Evolutionary conservation across 441 rosid genomes (phyloP).

Genomic region (Brassica balearica): DNA sequence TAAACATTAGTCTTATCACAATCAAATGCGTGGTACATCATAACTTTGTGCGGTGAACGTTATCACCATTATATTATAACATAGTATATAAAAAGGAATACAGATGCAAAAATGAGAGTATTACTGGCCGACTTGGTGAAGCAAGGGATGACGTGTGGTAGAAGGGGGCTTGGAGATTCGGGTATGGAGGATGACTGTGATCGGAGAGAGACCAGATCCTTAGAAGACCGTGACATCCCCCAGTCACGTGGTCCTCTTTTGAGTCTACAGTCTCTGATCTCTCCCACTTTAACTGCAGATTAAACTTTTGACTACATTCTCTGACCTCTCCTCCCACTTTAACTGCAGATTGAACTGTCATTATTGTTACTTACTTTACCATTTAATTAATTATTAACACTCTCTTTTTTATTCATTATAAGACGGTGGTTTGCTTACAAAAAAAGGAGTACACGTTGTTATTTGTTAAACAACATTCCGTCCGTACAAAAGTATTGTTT

Average conservation of each 20-base stretch:
- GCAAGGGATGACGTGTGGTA: conserved; percentile 39
- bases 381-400: too few species aligned
- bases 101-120: neutral
- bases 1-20: neutral
- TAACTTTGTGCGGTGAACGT: conserved; percentile 8
- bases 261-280: conserved; percentile 37
- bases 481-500: too few species aligned
- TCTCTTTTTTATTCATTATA: too few species aligned
- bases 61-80: neutral
- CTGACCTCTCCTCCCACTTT: conserved; percentile 15
- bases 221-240: conserved; percentile 44
- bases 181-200: conserved; percentile 19
- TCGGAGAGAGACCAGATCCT: conserved; percentile 39
- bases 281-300: conserved; percentile 32
- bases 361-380: conserved; percentile 16
- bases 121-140: conserved; percentile 25
- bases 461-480: too few species aligned
- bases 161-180: conserved; percentile 30
- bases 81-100: neutral
- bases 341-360: conserved; percentile 30
- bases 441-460: too few species aligned
- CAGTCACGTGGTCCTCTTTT: conserved; percentile 48
- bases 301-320: conserved; percentile 39
- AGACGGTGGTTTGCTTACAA: too few species aligned
- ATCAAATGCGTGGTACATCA: neutral